phyloP scores from a whole-genome alignment of 331 rosid species.

The Phaseolus coccineus region DNA sequence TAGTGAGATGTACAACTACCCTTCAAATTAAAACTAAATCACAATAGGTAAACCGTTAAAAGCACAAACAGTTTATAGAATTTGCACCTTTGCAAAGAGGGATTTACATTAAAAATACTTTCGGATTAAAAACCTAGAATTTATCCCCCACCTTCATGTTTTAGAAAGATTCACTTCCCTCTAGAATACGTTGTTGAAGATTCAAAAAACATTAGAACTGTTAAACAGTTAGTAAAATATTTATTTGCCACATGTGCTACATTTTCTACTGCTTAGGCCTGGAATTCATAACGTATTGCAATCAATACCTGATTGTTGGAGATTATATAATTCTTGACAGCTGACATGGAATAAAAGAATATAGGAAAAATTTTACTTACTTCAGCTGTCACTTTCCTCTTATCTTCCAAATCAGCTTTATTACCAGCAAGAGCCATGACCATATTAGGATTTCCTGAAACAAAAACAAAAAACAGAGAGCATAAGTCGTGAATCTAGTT shows the following conservation, averaged over 20 bases:
- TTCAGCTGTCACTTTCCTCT: conserved; percentile 64
- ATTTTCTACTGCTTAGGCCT: conserved; percentile 12
- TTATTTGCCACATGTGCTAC: conserved; percentile 1
- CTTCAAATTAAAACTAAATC: conserved; percentile 25
- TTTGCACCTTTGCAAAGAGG: conserved; percentile 18
- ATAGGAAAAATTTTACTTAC: conserved; percentile 45
- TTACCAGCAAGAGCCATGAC: conserved; percentile 70
- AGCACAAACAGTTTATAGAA: conserved; percentile 17
- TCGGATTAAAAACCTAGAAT: neutral
- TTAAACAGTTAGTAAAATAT: neutral
- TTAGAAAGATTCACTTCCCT: neutral
- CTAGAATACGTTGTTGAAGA: neutral
- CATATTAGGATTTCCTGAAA: conserved; percentile 69
- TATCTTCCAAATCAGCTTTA: conserved; percentile 70
- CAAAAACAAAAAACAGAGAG: conserved; percentile 6
- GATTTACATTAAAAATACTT: conserved; percentile 16
- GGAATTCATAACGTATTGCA: neutral
- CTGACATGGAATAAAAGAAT: conserved; percentile 29
- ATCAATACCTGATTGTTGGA: conserved; percentile 5
- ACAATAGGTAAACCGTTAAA: neutral
- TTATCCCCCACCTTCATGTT: neutral
- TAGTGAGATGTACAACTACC: conserved; percentile 5
- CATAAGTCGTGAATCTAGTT: conserved; percentile 33
- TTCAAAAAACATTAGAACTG: neutral
- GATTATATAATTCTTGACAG: conserved; percentile 9